A percentile compares a stretch with the other conserved stretches of the same genome.
Conservation (phyloP, 176 grass and related monocot genomes). For the Oryza glaberrima region DNA sequence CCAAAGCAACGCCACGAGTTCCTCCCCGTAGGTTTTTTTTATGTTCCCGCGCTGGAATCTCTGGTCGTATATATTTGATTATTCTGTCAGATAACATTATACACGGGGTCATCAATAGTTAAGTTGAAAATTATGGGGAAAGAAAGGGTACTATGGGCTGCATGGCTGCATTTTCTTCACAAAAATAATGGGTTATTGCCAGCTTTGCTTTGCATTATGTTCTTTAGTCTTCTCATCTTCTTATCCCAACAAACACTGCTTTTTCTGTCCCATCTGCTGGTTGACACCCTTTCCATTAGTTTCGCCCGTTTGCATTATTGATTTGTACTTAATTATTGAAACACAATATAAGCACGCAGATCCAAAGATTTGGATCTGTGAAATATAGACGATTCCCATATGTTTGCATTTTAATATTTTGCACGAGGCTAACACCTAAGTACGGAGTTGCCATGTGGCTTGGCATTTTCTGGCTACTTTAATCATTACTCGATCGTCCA, state of each 20-base stretch:
- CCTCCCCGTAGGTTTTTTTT: background rate
- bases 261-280: background rate
- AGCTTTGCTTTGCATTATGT: slow-evolving; percentile 36
- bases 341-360: background rate
- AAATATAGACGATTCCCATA: background rate
- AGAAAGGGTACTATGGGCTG: background rate
- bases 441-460: background rate
- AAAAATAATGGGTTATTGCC: background rate
- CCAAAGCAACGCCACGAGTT: slow-evolving; percentile 29
- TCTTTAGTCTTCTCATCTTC: slow-evolving; percentile 7
- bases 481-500: slow-evolving; percentile 26
- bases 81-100: slow-evolving; percentile 9
- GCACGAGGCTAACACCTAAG: slow-evolving; percentile 21
- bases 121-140: slow-evolving; percentile 2
- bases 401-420: slow-evolving; percentile 18
- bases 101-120: background rate
- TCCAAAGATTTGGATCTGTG: slow-evolving; percentile 21
- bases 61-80: slow-evolving; percentile 26
- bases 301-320: slow-evolving; percentile 48
- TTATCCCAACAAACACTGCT: slow-evolving; percentile 28
- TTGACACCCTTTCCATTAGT: slow-evolving; percentile 23
- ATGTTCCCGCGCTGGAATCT: slow-evolving; percentile 33
- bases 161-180: slow-evolving; percentile 19
- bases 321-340: background rate
- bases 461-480: slow-evolving; percentile 9